A percentile compares a stretch with the other conserved stretches of the same genome.
Evolutionary conservation across 208 protist genomes (phyloP).

Genomic region (Strigomonas culicis): DNA sequence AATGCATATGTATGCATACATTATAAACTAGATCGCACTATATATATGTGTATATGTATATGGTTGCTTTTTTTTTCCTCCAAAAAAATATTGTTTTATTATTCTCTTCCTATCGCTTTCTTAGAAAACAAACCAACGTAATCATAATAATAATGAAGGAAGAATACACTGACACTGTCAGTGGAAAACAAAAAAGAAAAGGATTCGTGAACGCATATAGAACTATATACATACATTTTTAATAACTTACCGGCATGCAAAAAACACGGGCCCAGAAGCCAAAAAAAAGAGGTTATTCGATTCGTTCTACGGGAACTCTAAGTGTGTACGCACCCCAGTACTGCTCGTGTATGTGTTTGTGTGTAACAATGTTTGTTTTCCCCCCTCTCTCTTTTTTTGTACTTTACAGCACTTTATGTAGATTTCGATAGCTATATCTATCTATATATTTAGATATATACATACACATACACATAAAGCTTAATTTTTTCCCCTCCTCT

Average conservation of each 20-base stretch:
- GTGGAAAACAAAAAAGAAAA: too few relatives aligned
- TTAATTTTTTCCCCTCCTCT: neutral
- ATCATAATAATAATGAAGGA: neutral
- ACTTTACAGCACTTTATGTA: neutral
- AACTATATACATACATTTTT: slow-evolving; percentile 5
- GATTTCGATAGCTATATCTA: neutral
- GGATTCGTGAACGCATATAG: too few relatives aligned
- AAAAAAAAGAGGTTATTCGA: neutral
- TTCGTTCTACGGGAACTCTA: too few relatives aligned
- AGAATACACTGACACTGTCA: too few relatives aligned
- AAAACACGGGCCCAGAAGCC: neutral
- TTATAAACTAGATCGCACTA: neutral
- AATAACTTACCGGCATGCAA: neutral
- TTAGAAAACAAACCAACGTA: neutral
- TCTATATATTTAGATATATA: neutral
- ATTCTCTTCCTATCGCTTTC: neutral
- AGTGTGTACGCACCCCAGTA: too few relatives aligned
- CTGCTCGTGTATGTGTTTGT: too few relatives aligned
- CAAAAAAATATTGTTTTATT: neutral
- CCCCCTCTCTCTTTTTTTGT: neutral
- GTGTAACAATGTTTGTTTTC: slow-evolving; percentile 2
- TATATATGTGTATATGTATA: neutral
- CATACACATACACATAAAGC: too few relatives aligned
- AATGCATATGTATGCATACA: neutral
- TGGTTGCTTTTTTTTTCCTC: neutral